These are phyloP conservation scores for Saturnispora mendoncae DNA, from an alignment of 805 yeast genomes.

Conservation along the genomic window DNA sequence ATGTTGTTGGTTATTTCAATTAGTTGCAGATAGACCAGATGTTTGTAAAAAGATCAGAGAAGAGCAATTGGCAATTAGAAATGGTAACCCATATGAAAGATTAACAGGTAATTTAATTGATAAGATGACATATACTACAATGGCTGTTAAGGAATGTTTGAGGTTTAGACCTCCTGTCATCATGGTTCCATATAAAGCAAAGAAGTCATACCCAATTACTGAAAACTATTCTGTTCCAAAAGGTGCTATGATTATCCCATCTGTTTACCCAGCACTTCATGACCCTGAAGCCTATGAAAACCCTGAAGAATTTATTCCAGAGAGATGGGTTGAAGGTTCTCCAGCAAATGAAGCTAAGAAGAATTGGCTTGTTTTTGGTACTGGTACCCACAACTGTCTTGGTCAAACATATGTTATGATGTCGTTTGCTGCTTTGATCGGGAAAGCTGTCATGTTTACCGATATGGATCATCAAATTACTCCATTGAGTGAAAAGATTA, in stretches of 20 bases:
- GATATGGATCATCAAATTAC: slow-evolving; percentile 82
- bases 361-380: slow-evolving; percentile 95
- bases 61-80: slow-evolving; percentile 81
- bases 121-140: slow-evolving; percentile 76
- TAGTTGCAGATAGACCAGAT: slow-evolving; percentile 92
- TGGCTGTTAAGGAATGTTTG: slow-evolving; percentile 86
- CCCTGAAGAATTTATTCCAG: slow-evolving; percentile 93
- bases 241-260: slow-evolving; percentile 95
- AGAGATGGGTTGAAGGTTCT: slow-evolving; percentile 84
- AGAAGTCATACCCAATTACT: slow-evolving; percentile 76
- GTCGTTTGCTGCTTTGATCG: slow-evolving; percentile 82
- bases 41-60: slow-evolving; percentile 77
- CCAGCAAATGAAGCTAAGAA: slow-evolving; percentile 67
- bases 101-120: slow-evolving; percentile 70
- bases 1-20: slow-evolving; percentile 97
- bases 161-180: slow-evolving; percentile 96
- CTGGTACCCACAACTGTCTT: slow-evolving; percentile 93
- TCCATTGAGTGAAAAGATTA: slow-evolving; percentile 78
- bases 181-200: slow-evolving; percentile 96
- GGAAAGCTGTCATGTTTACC: slow-evolving; percentile 76
- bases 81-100: slow-evolving; percentile 56
- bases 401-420: slow-evolving; percentile 92
- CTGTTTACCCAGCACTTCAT: slow-evolving; percentile 90
- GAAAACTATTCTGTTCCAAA: slow-evolving; percentile 87
- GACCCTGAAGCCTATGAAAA: slow-evolving; percentile 94